Percentiles rank a stretch among this genome's conserved stretches.
Conservation (phyloP, 2,329 filamentous ascomycete genomes). For the Pyrenophora tritici-repentis region DNA sequence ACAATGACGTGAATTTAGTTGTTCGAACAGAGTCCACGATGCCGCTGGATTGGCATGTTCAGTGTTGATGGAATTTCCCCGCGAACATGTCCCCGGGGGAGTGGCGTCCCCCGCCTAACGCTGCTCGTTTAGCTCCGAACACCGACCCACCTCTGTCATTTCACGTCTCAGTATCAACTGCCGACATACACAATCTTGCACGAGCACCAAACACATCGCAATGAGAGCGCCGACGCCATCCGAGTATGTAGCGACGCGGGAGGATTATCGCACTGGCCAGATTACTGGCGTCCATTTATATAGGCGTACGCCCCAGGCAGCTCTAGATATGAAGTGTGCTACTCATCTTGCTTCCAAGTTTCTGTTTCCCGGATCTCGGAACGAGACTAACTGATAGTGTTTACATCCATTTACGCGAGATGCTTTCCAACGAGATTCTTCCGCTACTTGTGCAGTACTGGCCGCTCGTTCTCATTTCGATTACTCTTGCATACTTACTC, state of each 20-base stretch:
- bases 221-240: slow-evolving; percentile 12
- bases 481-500: slow-evolving; percentile 43
- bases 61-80: slow-evolving; percentile 14
- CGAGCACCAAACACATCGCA: slow-evolving; percentile 3
- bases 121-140: slow-evolving; percentile 9
- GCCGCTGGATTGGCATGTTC: not conserved
- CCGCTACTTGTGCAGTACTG: slow-evolving; percentile 48
- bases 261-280: slow-evolving; percentile 2
- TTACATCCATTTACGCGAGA: slow-evolving; percentile 23
- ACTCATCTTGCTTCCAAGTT: slow-evolving; percentile 4
- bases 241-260: not conserved
- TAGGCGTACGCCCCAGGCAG: slow-evolving; percentile 9
- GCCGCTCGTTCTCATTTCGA: slow-evolving; percentile 45
- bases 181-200: slow-evolving; percentile 17
- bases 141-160: slow-evolving; percentile 17
- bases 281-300: slow-evolving; percentile 10
- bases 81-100: slow-evolving; percentile 10
- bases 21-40: not conserved
- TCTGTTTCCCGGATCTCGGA: slow-evolving; percentile 15
- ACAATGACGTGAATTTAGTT: slow-evolving; percentile 7
- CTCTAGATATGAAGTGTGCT: slow-evolving; percentile 8
- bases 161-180: slow-evolving; percentile 22
- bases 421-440: slow-evolving; percentile 46
- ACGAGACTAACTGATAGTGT: slow-evolving; percentile 3
- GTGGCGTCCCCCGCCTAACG: slow-evolving; percentile 13